phyloP scores from a whole-genome alignment of 179 eudicot species.

The Gypsophila paniculata region DNA sequence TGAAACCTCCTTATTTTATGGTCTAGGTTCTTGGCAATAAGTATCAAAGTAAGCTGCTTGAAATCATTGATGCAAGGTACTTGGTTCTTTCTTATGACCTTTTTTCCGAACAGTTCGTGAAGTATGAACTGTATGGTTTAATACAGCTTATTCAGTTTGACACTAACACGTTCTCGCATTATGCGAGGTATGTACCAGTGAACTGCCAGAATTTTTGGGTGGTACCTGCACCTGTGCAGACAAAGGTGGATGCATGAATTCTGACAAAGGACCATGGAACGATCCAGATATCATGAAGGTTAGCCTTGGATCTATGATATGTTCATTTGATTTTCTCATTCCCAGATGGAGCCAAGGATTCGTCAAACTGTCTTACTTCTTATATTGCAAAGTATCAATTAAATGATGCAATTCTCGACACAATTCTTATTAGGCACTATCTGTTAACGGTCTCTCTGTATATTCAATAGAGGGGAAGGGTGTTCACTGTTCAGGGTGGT shows the following conservation, averaged over 20 bases:
- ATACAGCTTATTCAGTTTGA: background rate
- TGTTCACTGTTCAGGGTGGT: too few species aligned
- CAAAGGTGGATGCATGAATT: conserved; percentile 80
- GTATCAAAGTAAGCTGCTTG: conserved; percentile 83
- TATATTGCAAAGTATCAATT: too few species aligned
- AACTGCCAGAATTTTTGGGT: conserved; percentile 83
- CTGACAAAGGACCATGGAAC: conserved; percentile 94
- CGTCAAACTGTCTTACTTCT: too few species aligned
- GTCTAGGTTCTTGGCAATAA: conserved; percentile 73
- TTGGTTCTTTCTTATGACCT: background rate
- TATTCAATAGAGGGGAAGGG: too few species aligned
- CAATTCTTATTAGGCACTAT: too few species aligned
- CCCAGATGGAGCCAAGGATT: too few species aligned
- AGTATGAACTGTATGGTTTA: background rate
- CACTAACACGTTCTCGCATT: conserved; percentile 6
- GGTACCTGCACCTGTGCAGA: conserved; percentile 87
- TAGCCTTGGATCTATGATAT: background rate
- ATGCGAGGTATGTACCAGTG: conserved; percentile 39
- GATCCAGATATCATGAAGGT: conserved; percentile 88
- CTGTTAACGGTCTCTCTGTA: too few species aligned
- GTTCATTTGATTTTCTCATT: too few species aligned
- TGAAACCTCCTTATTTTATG: conserved; percentile 17
- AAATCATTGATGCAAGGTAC: conserved; percentile 81
- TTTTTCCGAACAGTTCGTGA: background rate
- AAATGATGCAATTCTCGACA: too few species aligned